Conservation (phyloP, 2,329 filamentous ascomycete genomes). For the Colletotrichum sp. region DNA sequence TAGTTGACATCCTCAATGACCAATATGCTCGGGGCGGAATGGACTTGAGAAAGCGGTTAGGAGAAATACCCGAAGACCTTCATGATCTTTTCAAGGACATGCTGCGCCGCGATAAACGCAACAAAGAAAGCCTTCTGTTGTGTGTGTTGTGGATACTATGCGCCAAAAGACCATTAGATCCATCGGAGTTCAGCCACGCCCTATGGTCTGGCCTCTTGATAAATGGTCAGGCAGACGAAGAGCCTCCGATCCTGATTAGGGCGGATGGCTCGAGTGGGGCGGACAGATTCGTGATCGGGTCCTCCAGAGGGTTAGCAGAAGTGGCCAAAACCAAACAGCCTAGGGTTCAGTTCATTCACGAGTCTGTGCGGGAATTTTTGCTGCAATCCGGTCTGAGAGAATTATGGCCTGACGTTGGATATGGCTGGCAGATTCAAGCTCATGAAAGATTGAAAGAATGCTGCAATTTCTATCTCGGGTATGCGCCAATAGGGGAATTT, state of each 20-base stretch:
- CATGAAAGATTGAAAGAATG: constrained; percentile 50
- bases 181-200: constrained; percentile 50
- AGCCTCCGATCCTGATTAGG: constrained; percentile 22
- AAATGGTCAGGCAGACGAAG: constrained; percentile 12
- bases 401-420: constrained; percentile 35
- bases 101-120: constrained; percentile 48
- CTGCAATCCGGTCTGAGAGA: constrained; percentile 33
- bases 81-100: constrained; percentile 56
- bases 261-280: constrained; percentile 24
- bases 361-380: constrained; percentile 54
- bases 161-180: constrained; percentile 44
- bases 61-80: constrained; percentile 42
- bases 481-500: too few species aligned
- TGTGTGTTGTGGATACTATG: constrained; percentile 62
- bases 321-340: constrained; percentile 32
- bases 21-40: constrained; percentile 31
- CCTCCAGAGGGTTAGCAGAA: constrained; percentile 57
- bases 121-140: constrained; percentile 44
- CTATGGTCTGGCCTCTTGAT: constrained; percentile 29
- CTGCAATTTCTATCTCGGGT: constrained; percentile 34
- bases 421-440: constrained; percentile 34
- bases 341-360: constrained; percentile 58
- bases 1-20: constrained; percentile 43
- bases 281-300: constrained; percentile 38
- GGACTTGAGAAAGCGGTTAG: constrained; percentile 30